A percentile compares a stretch with the other conserved stretches of the same genome.
Conservation (phyloP, 2,329 filamentous ascomycete species). For the Aspergillus melleus region DNA sequence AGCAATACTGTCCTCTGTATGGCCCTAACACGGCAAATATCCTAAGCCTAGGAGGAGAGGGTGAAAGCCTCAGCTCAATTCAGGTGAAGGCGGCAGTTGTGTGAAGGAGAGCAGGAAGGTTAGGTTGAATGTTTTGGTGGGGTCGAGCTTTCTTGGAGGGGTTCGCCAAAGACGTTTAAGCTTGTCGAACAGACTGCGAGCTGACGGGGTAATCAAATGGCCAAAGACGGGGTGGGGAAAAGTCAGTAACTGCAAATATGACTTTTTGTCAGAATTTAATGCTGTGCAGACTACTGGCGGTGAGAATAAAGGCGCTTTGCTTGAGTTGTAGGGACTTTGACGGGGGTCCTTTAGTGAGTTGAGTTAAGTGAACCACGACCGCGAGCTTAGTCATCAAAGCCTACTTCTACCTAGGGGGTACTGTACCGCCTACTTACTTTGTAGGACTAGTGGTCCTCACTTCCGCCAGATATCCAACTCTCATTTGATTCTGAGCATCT, state of each 20-base stretch:
- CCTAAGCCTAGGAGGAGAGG: background rate
- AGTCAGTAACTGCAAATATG: background rate
- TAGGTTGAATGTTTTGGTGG: conserved; percentile 24
- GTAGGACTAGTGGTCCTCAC: too few species aligned
- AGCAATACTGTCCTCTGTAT: conserved; percentile 31
- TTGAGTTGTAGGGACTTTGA: conserved; percentile 14
- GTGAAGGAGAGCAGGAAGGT: conserved; percentile 12
- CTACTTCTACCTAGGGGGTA: too few species aligned
- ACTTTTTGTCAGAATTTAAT: background rate
- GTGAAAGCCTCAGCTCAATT: conserved; percentile 7
- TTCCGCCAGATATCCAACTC: too few species aligned
- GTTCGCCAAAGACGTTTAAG: conserved; percentile 18
- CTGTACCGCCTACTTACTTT: too few species aligned
- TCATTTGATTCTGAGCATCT: too few species aligned
- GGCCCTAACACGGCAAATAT: background rate
- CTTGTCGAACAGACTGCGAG: conserved; percentile 13
- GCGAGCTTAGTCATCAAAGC: conserved; percentile 6
- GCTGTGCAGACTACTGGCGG: conserved; percentile 17
- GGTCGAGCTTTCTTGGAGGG: conserved; percentile 29
- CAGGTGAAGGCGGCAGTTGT: conserved; percentile 14
- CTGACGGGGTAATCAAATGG: conserved; percentile 10
- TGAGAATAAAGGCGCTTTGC: conserved; percentile 16
- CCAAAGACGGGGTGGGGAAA: conserved; percentile 11
- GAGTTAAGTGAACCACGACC: background rate
- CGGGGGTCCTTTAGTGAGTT: conserved; percentile 1